Evolutionary conservation across 2,329 filamentous ascomycete species (phyloP).

Genomic region (Ascochyta lentis): DNA sequence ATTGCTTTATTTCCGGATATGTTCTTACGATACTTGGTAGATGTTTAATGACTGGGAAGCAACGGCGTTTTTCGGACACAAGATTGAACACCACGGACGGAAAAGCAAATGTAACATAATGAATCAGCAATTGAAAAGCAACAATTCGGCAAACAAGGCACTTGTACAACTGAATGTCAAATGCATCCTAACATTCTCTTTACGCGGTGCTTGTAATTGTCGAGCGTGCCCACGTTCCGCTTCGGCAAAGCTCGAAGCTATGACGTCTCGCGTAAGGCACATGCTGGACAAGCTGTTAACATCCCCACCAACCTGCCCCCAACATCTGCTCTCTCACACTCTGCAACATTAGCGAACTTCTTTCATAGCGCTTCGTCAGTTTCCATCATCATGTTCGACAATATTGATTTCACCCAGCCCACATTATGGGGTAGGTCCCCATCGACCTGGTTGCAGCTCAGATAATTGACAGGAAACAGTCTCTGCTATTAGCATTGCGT

Average conservation of each 20-base stretch:
- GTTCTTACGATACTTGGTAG: background rate
- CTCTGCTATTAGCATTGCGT: conserved; percentile 80
- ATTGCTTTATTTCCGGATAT: background rate
- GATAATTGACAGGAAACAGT: conserved; percentile 60
- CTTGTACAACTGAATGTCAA: background rate
- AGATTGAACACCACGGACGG: background rate
- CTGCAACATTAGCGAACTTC: background rate
- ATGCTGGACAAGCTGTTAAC: conserved; percentile 32
- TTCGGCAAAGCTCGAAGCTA: conserved; percentile 27
- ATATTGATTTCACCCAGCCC: conserved; percentile 55
- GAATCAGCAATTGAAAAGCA: background rate
- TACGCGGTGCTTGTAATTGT: background rate
- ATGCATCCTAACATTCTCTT: no score
- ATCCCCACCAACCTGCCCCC: conserved; percentile 19
- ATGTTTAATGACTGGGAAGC: conserved; percentile 1
- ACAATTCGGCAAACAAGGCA: background rate
- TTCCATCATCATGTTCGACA: conserved; percentile 29
- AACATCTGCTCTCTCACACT: background rate
- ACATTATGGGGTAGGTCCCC: conserved; percentile 55
- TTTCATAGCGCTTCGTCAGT: background rate
- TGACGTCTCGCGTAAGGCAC: conserved; percentile 39
- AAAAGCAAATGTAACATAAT: background rate
- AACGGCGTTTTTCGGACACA: background rate
- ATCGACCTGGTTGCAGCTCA: background rate
- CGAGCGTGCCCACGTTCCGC: background rate